phyloP scores from a whole-genome alignment of 176 grass and related monocot species.

The Musa itinerans region DNA sequence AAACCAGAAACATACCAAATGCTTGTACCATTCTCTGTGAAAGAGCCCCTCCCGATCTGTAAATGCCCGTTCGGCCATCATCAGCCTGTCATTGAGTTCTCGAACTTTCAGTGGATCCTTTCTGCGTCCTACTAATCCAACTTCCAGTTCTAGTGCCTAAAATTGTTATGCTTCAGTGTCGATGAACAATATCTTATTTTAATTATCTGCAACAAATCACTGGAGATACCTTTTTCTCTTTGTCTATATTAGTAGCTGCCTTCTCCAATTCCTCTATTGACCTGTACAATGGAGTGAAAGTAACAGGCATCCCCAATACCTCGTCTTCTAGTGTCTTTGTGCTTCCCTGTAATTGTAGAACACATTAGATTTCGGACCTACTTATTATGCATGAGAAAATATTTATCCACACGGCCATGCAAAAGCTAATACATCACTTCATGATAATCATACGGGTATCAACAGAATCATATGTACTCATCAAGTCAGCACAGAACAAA shows the following conservation, averaged over 20 bases:
- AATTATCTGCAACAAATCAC: background rate
- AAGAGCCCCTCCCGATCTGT: slow-evolving; percentile 58
- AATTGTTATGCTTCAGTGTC: background rate
- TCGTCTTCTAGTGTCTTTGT: slow-evolving; percentile 40
- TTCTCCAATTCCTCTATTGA: slow-evolving; percentile 39
- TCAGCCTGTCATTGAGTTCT: slow-evolving; percentile 60
- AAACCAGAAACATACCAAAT: slow-evolving; percentile 46
- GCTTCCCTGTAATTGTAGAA: slow-evolving; percentile 22
- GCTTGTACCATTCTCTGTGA: slow-evolving; percentile 66
- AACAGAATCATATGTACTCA: no score
- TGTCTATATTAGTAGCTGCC: slow-evolving; percentile 45
- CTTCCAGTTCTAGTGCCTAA: slow-evolving; percentile 40
- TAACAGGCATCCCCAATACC: slow-evolving; percentile 31
- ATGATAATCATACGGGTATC: no score
- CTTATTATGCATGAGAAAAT: background rate
- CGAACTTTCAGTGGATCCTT: slow-evolving; percentile 55
- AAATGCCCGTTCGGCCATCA: slow-evolving; percentile 75
- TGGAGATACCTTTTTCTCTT: slow-evolving; percentile 43
- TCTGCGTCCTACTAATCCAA: slow-evolving; percentile 30
- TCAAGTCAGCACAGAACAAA: background rate
- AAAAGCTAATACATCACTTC: background rate
- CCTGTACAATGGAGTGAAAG: slow-evolving; percentile 57
- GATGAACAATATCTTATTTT: background rate
- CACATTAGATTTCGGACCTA: background rate
- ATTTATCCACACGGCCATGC: background rate